Conservation (phyloP, 164 flowering plant species). For the Magnolia officinalis region DNA sequence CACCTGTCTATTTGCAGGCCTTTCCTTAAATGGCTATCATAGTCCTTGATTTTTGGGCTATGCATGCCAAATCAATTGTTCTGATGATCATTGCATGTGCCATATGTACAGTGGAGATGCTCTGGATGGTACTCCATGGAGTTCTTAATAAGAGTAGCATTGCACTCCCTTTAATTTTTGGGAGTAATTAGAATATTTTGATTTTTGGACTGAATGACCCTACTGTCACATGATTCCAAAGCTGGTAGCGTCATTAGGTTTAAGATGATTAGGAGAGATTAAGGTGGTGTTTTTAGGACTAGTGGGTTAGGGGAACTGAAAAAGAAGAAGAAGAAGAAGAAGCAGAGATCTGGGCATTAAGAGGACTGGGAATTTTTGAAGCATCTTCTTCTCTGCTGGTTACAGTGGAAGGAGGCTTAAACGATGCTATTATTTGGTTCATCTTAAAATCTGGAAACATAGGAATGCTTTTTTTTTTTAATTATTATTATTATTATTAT, state of each 20-base stretch:
- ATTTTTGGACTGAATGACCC: background rate
- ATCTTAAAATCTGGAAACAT: background rate
- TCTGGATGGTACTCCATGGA: background rate
- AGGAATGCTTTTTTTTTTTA: too few species aligned
- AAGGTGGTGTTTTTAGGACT: too few species aligned
- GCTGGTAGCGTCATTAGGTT: too few species aligned
- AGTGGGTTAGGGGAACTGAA: too few species aligned
- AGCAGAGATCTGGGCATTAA: background rate
- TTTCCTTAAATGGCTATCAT: background rate
- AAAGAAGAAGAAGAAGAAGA: too few species aligned
- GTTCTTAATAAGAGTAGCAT: background rate
- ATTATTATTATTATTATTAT: too few species aligned
- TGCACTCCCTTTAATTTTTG: background rate
- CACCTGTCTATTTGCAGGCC: background rate
- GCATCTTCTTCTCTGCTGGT: background rate
- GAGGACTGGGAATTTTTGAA: background rate
- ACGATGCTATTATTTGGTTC: background rate
- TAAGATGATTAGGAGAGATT: too few species aligned
- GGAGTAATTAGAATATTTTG: background rate
- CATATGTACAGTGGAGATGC: background rate
- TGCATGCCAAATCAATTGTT: background rate
- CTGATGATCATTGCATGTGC: background rate
- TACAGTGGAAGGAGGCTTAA: background rate
- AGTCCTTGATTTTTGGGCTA: background rate
- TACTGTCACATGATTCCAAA: too few species aligned